Base-by-base conservation (phyloP, 768 basidiomycete species). In the Boletus rubescentipes region DNA sequence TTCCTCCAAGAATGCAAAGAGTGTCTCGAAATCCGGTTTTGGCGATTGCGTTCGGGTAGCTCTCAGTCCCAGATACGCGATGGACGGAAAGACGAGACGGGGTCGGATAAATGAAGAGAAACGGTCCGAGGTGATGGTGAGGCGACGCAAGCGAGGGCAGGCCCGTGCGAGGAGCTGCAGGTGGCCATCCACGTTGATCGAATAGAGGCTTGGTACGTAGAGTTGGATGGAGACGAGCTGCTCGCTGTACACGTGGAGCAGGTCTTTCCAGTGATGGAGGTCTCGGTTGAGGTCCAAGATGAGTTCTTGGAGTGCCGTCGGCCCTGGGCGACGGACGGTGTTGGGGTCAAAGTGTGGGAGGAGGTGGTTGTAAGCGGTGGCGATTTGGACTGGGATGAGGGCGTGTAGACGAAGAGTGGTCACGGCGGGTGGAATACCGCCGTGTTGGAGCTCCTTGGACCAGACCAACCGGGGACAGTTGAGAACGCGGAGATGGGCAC, bases 171-270 rank as follows among this genome's bases (percentile, higher is more conserved):
- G 41, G 32, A 60, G 20, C 5, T 31, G 36, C 41, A 67, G 4
- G 23, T 48, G 42, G 8, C 21, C 10, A 3, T 37, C 14, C 21
- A 51, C 9, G 11, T 18, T 4, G 11, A 32, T 35, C n/a, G 11
- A 8, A 34, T 20, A 15, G 9, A 15, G 2, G 5, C 3, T n/a
- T 4, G 51, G 21, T 8, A 47, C 14, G 37, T 31, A 23, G n/a
- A 63, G 38, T 2, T 65, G 57, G 10, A 66, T 34, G 1, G 64
- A 63, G 12, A 60, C 39, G 23, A 67, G 59, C 21, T 59, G 59
- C 11, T 42, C 14, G n/a, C 60, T 34, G 36, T 57, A 67, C 2
- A 36, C 38, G 9, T 34, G 12, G 30, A 67, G 53, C n/a, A 66
- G 15, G 10, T 54, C 51, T 31, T 31, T 12, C 65, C 62, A 62